phyloP scores from a whole-genome alignment of 257 asterid genomes.

The Handroanthus guayacan region DNA sequence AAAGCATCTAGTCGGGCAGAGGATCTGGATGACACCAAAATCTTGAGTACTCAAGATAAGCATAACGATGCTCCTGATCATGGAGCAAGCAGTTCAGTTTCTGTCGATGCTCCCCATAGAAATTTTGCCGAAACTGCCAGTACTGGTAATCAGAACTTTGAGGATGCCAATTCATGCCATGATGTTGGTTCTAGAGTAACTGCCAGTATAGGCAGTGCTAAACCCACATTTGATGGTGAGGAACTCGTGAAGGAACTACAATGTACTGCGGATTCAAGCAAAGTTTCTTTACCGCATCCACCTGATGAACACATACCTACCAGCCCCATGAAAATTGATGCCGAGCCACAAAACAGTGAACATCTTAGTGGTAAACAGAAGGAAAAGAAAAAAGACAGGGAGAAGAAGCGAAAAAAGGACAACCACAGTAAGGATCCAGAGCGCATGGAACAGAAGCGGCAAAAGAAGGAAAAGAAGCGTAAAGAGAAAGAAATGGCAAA shows the following conservation, averaged over 20 bases:
- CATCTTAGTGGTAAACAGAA: slow-evolving; percentile 40
- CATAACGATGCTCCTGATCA: slow-evolving; percentile 56
- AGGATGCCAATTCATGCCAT: slow-evolving; percentile 86
- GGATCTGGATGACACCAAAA: slow-evolving; percentile 47
- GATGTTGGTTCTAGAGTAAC: slow-evolving; percentile 94
- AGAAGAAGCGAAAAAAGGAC: slow-evolving; percentile 59
- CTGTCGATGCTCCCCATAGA: slow-evolving; percentile 82
- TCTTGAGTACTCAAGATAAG: slow-evolving; percentile 55
- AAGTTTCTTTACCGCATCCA: slow-evolving; percentile 49
- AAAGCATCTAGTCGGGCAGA: slow-evolving; percentile 59
- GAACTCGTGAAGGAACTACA: slow-evolving; percentile 82
- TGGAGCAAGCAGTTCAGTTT: slow-evolving; percentile 88
- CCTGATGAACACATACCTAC: slow-evolving; percentile 44
- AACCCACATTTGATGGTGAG: slow-evolving; percentile 64
- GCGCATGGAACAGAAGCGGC: slow-evolving; percentile 63
- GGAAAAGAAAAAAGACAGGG: slow-evolving; percentile 56
- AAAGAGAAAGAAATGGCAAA: slow-evolving; percentile 88
- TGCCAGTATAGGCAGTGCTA: slow-evolving; percentile 92
- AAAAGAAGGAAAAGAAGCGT: slow-evolving; percentile 86
- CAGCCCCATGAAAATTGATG: slow-evolving; percentile 39
- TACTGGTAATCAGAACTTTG: slow-evolving; percentile 69
- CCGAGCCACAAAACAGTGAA: slow-evolving; percentile 21
- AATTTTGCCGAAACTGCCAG: slow-evolving; percentile 59
- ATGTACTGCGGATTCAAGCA: slow-evolving; percentile 97
- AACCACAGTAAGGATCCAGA: slow-evolving; percentile 60